These are phyloP conservation scores for Vitis labrusca DNA, from an alignment of 164 flowering plant species.

Conservation along the genomic window DNA sequence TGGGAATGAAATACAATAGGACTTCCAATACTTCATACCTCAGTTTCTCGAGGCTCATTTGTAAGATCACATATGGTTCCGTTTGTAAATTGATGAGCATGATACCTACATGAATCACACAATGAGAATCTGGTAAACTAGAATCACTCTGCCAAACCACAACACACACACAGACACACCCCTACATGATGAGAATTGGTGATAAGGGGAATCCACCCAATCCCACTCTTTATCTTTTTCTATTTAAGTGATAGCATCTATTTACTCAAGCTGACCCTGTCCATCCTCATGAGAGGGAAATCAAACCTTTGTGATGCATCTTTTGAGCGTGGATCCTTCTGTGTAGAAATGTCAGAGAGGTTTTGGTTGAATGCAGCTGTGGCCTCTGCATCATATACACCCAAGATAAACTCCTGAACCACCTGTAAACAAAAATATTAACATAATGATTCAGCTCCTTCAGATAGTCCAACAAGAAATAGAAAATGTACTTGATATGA, in stretches of 20 bases:
- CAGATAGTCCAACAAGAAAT: not conserved
- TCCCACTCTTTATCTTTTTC: not conserved
- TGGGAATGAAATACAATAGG: not conserved
- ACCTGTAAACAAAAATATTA: constrained; percentile 34
- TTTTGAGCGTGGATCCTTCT: constrained; percentile 93
- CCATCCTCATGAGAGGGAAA: constrained; percentile 1
- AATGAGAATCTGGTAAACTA: not conserved
- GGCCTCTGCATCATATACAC: constrained; percentile 81
- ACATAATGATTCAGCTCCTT: not conserved
- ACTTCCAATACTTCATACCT: constrained; percentile 44
- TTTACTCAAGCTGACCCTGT: not conserved
- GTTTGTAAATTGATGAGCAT: constrained; percentile 82
- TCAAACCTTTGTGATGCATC: constrained; percentile 87
- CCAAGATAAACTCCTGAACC: constrained; percentile 88
- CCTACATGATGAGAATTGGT: too few relatives aligned
- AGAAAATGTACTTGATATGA: not conserved
- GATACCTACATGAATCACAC: constrained; percentile 57
- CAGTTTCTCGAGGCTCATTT: constrained; percentile 81
- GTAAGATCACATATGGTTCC: constrained; percentile 95
- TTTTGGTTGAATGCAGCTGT: constrained; percentile 74
- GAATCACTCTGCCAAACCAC: too few relatives aligned
- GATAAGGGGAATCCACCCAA: too few relatives aligned
- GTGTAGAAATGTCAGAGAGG: constrained; percentile 65
- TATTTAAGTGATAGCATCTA: not conserved
- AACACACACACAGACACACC: too few relatives aligned